phyloP scores from a whole-genome alignment of 2,329 filamentous ascomycete genomes.

The Talaromyces funiculosus region DNA sequence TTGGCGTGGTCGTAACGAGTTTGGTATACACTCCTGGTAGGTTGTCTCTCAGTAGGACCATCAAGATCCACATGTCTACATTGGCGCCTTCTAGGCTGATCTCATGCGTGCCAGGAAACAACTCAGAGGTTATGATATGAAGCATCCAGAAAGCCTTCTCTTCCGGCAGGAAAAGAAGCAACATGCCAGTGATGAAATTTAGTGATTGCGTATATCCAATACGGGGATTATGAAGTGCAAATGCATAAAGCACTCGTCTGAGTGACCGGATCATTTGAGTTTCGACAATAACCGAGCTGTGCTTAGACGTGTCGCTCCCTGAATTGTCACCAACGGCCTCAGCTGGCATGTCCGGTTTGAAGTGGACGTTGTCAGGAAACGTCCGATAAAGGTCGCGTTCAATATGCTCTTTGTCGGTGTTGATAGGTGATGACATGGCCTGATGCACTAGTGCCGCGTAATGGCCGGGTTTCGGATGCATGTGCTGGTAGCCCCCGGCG shows the following conservation, averaged over 20 bases:
- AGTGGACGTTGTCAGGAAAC: conserved; percentile 88
- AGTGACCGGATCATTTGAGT: conserved; percentile 74
- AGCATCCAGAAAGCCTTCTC: conserved; percentile 91
- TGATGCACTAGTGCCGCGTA: conserved; percentile 66
- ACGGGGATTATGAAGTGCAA: conserved; percentile 80
- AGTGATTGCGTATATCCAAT: conserved; percentile 95
- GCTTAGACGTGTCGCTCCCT: conserved; percentile 33
- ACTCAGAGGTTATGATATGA: conserved; percentile 82
- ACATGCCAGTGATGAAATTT: conserved; percentile 86
- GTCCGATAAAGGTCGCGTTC: conserved; percentile 90
- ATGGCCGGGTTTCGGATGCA: conserved; percentile 68
- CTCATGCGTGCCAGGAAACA: conserved; percentile 87
- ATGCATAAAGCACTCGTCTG: conserved; percentile 79
- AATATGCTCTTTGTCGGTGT: conserved; percentile 80
- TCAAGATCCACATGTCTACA: conserved; percentile 87
- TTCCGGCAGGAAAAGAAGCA: conserved; percentile 85
- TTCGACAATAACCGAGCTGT: conserved; percentile 48
- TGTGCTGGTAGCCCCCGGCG: conserved; percentile 73
- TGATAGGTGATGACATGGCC: conserved; percentile 59
- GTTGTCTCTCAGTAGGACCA: conserved; percentile 75
- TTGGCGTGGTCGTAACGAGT: conserved; percentile 64
- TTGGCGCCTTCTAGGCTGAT: conserved; percentile 86
- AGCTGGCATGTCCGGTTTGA: conserved; percentile 58
- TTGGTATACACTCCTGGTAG: conserved; percentile 82
- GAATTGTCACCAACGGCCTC: conserved; percentile 19